Evolutionary conservation across 805 yeast species (phyloP).

Genomic region (Candida mattraensis): DNA sequence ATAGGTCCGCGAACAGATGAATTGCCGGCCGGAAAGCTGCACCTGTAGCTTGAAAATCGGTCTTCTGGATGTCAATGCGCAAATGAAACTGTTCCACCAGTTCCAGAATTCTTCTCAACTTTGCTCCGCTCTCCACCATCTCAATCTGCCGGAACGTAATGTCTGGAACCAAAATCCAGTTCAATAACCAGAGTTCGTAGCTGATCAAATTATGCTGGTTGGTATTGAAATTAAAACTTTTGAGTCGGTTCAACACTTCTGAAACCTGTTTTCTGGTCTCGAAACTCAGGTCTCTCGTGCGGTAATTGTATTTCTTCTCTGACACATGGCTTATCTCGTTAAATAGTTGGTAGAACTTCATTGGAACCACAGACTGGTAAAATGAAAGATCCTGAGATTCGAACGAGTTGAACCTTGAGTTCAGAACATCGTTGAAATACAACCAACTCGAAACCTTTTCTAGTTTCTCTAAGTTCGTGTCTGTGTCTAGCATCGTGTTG

Average conservation of each 20-base stretch:
- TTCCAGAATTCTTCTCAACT: slow-evolving; percentile 14
- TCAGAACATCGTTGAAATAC: slow-evolving; percentile 63
- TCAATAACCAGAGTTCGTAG: slow-evolving; percentile 20
- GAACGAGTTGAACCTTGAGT: slow-evolving; percentile 46
- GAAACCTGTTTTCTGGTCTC: slow-evolving; percentile 38
- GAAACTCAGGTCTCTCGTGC: slow-evolving; percentile 38
- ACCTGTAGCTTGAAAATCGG: slow-evolving; percentile 5
- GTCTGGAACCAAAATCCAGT: slow-evolving; percentile 20
- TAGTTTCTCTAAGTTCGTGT: slow-evolving; percentile 61
- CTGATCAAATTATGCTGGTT: slow-evolving; percentile 31
- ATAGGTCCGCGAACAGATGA: slow-evolving; percentile 8
- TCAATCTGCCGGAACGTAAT: slow-evolving; percentile 15
- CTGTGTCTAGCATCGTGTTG: slow-evolving; percentile 60
- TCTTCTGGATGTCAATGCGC: slow-evolving; percentile 16
- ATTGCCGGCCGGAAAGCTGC: slow-evolving; percentile 18
- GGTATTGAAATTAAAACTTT: slow-evolving; percentile 32
- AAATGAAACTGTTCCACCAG: slow-evolving; percentile 13
- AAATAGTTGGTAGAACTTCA: slow-evolving; percentile 64
- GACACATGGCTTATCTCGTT: slow-evolving; percentile 50
- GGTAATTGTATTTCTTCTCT: slow-evolving; percentile 20
- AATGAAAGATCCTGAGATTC: slow-evolving; percentile 33
- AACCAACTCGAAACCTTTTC: slow-evolving; percentile 72
- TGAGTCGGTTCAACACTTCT: slow-evolving; percentile 35
- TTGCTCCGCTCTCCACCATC: slow-evolving; percentile 12
- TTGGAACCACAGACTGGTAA: slow-evolving; percentile 56